Evolutionary conservation across 371 early-diverging fungal species (phyloP), one percentile per base, ranked within the genome.

Genomic region (Haplosporangium sp.): DNA sequence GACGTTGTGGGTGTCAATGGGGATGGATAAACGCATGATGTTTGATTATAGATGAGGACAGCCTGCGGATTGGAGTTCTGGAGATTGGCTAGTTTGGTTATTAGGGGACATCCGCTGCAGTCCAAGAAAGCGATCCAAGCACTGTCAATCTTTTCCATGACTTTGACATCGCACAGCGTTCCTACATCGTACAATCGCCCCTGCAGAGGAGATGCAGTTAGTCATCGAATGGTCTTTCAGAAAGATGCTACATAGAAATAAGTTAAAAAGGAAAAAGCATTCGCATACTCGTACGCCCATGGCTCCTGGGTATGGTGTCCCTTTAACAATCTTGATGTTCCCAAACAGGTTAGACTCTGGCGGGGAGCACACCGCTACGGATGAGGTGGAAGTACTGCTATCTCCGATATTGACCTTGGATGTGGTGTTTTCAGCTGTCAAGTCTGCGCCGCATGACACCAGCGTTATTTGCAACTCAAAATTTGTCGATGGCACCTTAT

Each of bases 131-230:
- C 77, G 21, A 77, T 18, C 77, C 77, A 77, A 0, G 77, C 72
- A 5, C 72, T 67, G 37, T 67, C 68, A 11, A 77, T 58, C 55
- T 67, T 77, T 20, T 67, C 72, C 12, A 62, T 42, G 0, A 77
- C 48, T 18, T 70, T 71, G 11, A 36, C 52, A 2, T 66, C 23
- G 38, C 77, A 76, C 42, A 76, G 46, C 43, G 54, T 67, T 36
- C 77, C 77, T 2, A 76, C 67, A 54, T 76, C 77, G 40, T 77
- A 77, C 23, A 77, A 23, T 0, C 72, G 77, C 9, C 77, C 77
- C 72, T 77, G 20, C 3, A 50, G 20, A 21, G 18, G 20, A 10
- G 18, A 18, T 9, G 50, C 5, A 16, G 50, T 20, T 20, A 50
- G 20, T 18, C 16, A 12, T 46, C n/a, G 50, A 4, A 4, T 18